Evolutionary conservation across 2,329 filamentous ascomycete genomes (phyloP), one percentile per base, ranked within the genome.

Genomic region (Chrysosporium keratinophilum): DNA sequence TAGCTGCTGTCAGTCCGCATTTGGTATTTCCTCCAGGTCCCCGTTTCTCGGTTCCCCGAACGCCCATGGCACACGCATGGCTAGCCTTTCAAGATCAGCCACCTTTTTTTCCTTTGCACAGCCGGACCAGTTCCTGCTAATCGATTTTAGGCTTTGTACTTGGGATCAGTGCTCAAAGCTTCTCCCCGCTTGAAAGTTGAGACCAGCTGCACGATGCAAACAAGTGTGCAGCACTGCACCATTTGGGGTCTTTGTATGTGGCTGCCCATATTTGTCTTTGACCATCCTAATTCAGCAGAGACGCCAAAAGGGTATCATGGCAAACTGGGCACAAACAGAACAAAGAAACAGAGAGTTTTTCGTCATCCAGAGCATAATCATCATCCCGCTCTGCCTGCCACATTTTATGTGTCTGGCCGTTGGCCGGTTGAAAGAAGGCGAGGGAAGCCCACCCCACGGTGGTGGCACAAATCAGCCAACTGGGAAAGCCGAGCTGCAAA

Each of bases 161-260:
- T 23, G 12, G 40, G 7, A 37, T 43, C 40, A 43, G 23, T 51
- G 39, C 49, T 28, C 40, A 44, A 51, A 51, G 49, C 49, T 43
- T 51, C 28, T 19, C 44, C 6, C 35, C 11, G 34, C 12, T 28
- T 28, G 7, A 28, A 28, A 28, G 2, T 46, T 39, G 17, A 6
- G 17, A 11, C 19, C 44, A 17, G 44, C n/a, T 47, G 44, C 35
- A 34, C 5, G 39, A 42, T 23, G 49, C 49, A 44, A 51, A 51
- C 10, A 44, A 31, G 6, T 35, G 49, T 51, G 40, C 35, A 37
- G 41, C 31, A 23, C 35, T 19, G 17, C 39, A 41, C n/a, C n/a
- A 41, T 41, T 37, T 14, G 31, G 11, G 40, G 11, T 11, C 49
- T 51, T 35, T 51, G 39, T 43, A 7, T 41, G 14, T 34, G 49